Percentiles rank a stretch among this genome's conserved stretches.
Evolutionary conservation across 805 yeast genomes (phyloP).

Genomic region (Ogataea allantospora): DNA sequence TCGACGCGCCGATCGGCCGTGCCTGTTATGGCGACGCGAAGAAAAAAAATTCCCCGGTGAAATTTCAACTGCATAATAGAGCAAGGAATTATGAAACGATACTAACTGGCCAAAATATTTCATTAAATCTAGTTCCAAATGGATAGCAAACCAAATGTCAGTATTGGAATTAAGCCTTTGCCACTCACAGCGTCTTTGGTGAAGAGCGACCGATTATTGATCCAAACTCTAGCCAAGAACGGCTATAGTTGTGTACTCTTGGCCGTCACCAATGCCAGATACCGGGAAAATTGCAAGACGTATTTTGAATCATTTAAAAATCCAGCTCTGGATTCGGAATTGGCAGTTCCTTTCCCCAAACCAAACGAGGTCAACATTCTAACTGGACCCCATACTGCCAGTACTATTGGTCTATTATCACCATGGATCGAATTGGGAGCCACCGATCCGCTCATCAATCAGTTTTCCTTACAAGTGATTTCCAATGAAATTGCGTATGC

Average conservation of each 20-base stretch:
- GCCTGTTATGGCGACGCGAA: constrained; percentile 7
- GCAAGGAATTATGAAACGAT: constrained; percentile 8
- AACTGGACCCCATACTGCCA: constrained; percentile 40
- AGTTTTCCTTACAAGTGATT: constrained; percentile 56
- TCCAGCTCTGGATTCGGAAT: constrained; percentile 10
- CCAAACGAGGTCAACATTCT: constrained; percentile 41
- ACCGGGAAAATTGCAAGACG: constrained; percentile 42
- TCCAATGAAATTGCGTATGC: constrained; percentile 59
- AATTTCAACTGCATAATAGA: constrained; percentile 4
- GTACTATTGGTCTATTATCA: constrained; percentile 55
- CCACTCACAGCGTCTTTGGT: constrained; percentile 32
- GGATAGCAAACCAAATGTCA: constrained; percentile 1
- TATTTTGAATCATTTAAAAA: constrained; percentile 37
- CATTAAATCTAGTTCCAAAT: background rate
- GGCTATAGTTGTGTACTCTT: constrained; percentile 55
- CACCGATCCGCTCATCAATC: constrained; percentile 45
- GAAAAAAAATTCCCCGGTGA: constrained; percentile 4
- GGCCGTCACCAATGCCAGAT: constrained; percentile 52
- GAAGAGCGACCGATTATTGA: constrained; percentile 30
- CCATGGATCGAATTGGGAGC: constrained; percentile 73
- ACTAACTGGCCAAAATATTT: constrained; percentile 1
- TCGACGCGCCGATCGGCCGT: constrained; percentile 11
- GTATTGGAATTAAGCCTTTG: constrained; percentile 45
- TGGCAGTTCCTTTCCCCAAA: constrained; percentile 41
- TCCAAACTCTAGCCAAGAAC: constrained; percentile 25